A percentile compares a stretch with the other conserved stretches of the same genome.
Evolutionary conservation across 2,329 filamentous ascomycete genomes (phyloP).

Genomic region (Monilinia laxa): DNA sequence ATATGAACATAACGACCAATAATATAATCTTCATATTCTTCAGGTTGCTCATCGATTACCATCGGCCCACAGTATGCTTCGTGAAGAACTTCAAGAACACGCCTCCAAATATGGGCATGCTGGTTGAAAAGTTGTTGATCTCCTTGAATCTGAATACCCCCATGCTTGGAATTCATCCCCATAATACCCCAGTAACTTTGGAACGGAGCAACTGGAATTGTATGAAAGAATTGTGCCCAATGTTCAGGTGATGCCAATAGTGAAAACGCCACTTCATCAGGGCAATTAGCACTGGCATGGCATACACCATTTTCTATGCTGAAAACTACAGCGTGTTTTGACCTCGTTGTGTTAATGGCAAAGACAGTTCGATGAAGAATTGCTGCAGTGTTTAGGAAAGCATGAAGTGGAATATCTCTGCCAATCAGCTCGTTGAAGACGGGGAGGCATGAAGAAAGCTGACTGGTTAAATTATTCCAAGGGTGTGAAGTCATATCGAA

Average conservation of each 20-base stretch:
- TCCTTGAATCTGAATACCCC: slow-evolving; percentile 49
- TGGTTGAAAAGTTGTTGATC: slow-evolving; percentile 42
- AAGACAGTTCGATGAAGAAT: neutral
- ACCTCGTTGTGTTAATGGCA: neutral
- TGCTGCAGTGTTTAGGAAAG: neutral
- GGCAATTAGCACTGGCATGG: neutral
- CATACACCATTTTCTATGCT: slow-evolving; percentile 4
- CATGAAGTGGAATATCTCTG: slow-evolving; percentile 1
- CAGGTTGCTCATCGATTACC: slow-evolving; percentile 43
- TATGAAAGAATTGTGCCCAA: slow-evolving; percentile 28
- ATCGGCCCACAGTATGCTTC: slow-evolving; percentile 49
- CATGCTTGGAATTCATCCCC: slow-evolving; percentile 50
- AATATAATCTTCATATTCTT: slow-evolving; percentile 46
- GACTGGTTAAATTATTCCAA: neutral
- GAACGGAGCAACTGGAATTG: slow-evolving; percentile 25
- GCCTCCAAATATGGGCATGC: slow-evolving; percentile 49
- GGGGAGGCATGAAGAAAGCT: neutral
- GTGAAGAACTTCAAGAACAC: slow-evolving; percentile 49
- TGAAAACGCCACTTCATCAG: neutral
- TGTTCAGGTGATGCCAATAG: slow-evolving; percentile 21
- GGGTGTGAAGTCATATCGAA: neutral
- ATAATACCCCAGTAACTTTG: slow-evolving; percentile 36
- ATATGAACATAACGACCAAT: slow-evolving; percentile 50
- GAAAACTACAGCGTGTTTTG: neutral
- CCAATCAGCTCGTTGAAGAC: neutral